Evolutionary conservation across 1,139 yeast genomes (phyloP).

Genomic region (Cylindricascospora bacillispora): DNA sequence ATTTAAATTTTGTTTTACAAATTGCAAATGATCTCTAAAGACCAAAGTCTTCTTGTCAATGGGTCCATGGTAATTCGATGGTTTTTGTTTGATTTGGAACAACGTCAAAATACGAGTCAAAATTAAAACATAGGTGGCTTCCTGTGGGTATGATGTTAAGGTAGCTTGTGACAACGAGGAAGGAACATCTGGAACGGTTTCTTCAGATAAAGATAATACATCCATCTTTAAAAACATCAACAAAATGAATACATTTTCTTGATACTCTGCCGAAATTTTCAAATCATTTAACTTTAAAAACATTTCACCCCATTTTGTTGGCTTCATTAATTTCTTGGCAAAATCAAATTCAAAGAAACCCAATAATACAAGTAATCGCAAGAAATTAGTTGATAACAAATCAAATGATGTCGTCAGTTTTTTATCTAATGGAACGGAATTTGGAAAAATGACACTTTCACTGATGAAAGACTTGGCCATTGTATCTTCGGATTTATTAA

Average conservation of each 20-base stretch:
- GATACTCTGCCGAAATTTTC: slow-evolving; percentile 25
- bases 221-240: slow-evolving; percentile 34
- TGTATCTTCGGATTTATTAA: slow-evolving; percentile 14
- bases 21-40: slow-evolving; percentile 55
- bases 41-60: slow-evolving; percentile 49
- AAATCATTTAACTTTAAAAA: slow-evolving; percentile 27
- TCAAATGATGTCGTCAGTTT: slow-evolving; percentile 36
- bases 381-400: slow-evolving; percentile 44
- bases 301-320: slow-evolving; percentile 47
- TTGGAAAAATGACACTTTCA: slow-evolving; percentile 27
- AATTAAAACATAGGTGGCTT: slow-evolving; percentile 32
- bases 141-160: slow-evolving; percentile 23
- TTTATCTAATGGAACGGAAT: slow-evolving; percentile 20
- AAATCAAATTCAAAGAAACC: slow-evolving; percentile 38
- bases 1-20: slow-evolving; percentile 38
- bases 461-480: slow-evolving; percentile 28
- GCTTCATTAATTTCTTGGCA: slow-evolving; percentile 27
- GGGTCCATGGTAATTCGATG: slow-evolving; percentile 58
- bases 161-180: slow-evolving; percentile 25
- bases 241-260: slow-evolving; percentile 33
- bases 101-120: slow-evolving; percentile 49
- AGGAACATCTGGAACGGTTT: slow-evolving; percentile 20
- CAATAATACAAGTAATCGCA: slow-evolving; percentile 45
- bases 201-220: slow-evolving; percentile 28
- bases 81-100: slow-evolving; percentile 39